Evolutionary conservation across 768 basidiomycete species (phyloP), one percentile per base, ranked within the genome.

Genomic region (Termitomyces sp.): DNA sequence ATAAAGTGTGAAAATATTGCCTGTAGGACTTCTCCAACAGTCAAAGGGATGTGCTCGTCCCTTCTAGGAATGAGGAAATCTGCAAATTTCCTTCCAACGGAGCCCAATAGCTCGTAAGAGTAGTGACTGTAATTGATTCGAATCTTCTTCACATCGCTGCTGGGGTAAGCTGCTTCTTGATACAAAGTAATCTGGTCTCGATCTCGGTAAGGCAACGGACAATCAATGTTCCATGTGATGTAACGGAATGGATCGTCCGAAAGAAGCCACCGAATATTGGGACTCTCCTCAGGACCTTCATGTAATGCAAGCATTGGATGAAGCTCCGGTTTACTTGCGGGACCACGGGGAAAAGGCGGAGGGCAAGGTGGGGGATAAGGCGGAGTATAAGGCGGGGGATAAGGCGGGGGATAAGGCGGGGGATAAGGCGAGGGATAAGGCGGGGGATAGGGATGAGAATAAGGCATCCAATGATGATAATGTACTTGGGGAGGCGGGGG

Each of bases 11-110:
- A 7, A 8, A 0, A 20, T 30, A 57, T 52, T n/a, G 4, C 56
- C 13, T 16, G 18, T 24, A 57, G 34, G 27, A 57, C 56, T 14
- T 57, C 56, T 33, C 32, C 33, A 22, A 57, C 50, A 18, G 56
- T 46, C 20, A 57, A 44, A 44, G 32, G 50, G 22, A 24, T 5
- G 20, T 9, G 5, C 18, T 9, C 4, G 18, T 1, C 1, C 18
- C 13, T 39, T 8, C 51, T 26, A 52, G 36, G 51, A 27, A 52
- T 20, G 5, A 39, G 5, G 37, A 51, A n/a, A 39, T n/a, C 6
- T 8, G 36, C 22, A 27, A 7, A 26, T 16, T 36, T 39, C 12
- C 32, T 40, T 18, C 22, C 45, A 20, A 39, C 14, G 2, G 36
- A 40, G 22, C 34, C 46, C 55, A 48, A 30, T 36, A 3, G 16